Conservation (phyloP, 2,329 filamentous ascomycete genomes). For the Nemania bipapillata region DNA sequence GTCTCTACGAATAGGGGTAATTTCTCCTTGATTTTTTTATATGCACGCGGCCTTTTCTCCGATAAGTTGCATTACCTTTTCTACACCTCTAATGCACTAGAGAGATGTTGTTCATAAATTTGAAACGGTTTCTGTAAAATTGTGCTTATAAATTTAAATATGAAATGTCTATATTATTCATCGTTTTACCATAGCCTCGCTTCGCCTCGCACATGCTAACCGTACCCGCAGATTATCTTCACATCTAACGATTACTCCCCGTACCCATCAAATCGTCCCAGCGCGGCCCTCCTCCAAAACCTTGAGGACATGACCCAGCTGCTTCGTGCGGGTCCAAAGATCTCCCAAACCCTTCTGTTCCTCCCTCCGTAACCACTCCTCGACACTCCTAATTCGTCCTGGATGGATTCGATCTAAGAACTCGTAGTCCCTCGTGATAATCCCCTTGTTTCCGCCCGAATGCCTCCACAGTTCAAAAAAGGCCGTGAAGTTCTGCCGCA, state of each 20-base stretch:
- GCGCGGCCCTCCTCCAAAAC: constrained; percentile 6
- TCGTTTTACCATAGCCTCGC: not conserved
- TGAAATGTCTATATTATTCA: not conserved
- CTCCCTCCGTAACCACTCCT: constrained; percentile 11
- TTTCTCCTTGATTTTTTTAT: too few relatives aligned
- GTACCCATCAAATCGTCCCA: not conserved
- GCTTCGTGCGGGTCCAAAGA: constrained; percentile 18
- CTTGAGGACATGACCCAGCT: constrained; percentile 16
- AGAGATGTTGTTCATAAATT: too few relatives aligned
- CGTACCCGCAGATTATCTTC: not conserved
- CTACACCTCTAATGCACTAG: too few relatives aligned
- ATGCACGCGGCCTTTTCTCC: too few relatives aligned
- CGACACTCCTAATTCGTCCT: constrained; percentile 11
- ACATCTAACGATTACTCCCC: not conserved
- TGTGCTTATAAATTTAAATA: not conserved
- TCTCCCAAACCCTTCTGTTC: constrained; percentile 16
- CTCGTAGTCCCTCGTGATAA: constrained; percentile 4
- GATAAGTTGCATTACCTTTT: too few relatives aligned
- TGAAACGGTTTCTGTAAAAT: too few relatives aligned
- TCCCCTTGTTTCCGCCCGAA: constrained; percentile 1
- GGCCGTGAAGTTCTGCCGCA: constrained; percentile 14
- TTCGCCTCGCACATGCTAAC: not conserved
- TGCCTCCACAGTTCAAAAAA: constrained; percentile 11
- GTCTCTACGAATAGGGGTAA: too few relatives aligned
- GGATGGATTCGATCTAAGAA: constrained; percentile 21